Evolutionary conservation across 2,329 filamentous ascomycete genomes (phyloP).

Genomic region (Fusarium coicis): DNA sequence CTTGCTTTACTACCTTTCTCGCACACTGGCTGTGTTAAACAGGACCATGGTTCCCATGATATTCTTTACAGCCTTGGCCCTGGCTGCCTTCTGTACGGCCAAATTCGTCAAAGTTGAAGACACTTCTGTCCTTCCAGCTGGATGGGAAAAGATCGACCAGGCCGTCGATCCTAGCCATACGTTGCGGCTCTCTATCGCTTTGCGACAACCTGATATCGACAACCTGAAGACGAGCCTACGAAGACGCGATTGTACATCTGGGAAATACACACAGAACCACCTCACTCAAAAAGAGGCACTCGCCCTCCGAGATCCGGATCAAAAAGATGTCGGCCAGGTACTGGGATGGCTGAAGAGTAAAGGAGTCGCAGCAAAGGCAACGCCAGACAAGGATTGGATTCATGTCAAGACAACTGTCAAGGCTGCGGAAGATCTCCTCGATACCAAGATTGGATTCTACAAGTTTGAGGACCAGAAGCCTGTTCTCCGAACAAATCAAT

Average conservation of each 20-base stretch:
- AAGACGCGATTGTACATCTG: slow-evolving; percentile 16
- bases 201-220: slow-evolving; percentile 47
- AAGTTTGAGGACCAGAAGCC: slow-evolving; percentile 51
- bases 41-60: slow-evolving; percentile 28
- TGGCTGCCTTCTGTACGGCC: slow-evolving; percentile 41
- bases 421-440: slow-evolving; percentile 54
- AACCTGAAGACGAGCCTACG: slow-evolving; percentile 42
- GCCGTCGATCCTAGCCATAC: slow-evolving; percentile 37
- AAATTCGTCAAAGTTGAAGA: slow-evolving; percentile 43
- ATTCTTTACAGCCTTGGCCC: slow-evolving; percentile 29
- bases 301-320: slow-evolving; percentile 50
- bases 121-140: slow-evolving; percentile 42
- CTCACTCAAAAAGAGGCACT: slow-evolving; percentile 52
- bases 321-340: slow-evolving; percentile 50
- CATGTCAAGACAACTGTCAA: slow-evolving; percentile 55
- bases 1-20: not conserved
- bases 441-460: slow-evolving; percentile 55
- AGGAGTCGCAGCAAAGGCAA: slow-evolving; percentile 48
- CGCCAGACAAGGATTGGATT: slow-evolving; percentile 54
- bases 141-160: slow-evolving; percentile 45
- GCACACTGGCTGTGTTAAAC: not conserved
- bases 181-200: slow-evolving; percentile 48
- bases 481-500: slow-evolving; percentile 57
- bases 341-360: slow-evolving; percentile 55
- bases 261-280: slow-evolving; percentile 37